Conservation (phyloP, 73 alveolate species). For the Loxodes magnus region DNA sequence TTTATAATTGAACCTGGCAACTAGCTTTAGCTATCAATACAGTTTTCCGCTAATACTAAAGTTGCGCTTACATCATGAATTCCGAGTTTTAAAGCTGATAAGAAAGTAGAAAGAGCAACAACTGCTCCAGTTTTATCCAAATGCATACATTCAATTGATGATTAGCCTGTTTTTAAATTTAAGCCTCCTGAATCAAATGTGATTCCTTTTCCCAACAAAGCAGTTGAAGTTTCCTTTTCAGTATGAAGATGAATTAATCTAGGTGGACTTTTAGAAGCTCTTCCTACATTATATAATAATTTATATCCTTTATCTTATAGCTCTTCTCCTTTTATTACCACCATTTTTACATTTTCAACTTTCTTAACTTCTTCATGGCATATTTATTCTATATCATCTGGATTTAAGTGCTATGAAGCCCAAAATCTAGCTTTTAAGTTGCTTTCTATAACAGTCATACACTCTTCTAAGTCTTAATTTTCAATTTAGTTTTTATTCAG, state of each 20-base stretch:
- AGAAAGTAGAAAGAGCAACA: slow-evolving; percentile 65
- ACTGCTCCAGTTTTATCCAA: slow-evolving; percentile 78
- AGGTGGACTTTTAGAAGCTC: slow-evolving; percentile 63
- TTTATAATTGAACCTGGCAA: slow-evolving; percentile 64
- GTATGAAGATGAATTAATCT: slow-evolving; percentile 52
- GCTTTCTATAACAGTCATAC: too few species aligned
- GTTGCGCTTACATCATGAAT: slow-evolving; percentile 55
- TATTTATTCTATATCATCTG: too few species aligned
- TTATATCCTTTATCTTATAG: slow-evolving; percentile 41
- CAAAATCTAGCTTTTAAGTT: too few species aligned
- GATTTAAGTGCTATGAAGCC: too few species aligned
- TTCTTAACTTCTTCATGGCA: too few species aligned
- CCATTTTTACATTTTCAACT: slow-evolving; percentile 21
- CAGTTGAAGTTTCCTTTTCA: slow-evolving; percentile 31
- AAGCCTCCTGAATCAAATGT: slow-evolving; percentile 88
- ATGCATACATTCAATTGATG: slow-evolving; percentile 74
- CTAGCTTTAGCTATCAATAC: slow-evolving; percentile 43
- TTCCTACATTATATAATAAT: slow-evolving; percentile 67
- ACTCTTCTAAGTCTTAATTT: too few species aligned
- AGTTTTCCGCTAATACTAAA: slow-evolving; percentile 81
- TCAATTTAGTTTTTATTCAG: too few species aligned
- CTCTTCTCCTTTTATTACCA: slow-evolving; percentile 61
- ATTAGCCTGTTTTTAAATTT: slow-evolving; percentile 50
- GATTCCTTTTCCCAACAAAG: slow-evolving; percentile 91
- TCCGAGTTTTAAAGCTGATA: slow-evolving; percentile 55